These are phyloP conservation scores for Akanthomyces lecanii DNA, from an alignment of 2,329 filamentous ascomycete genomes.

Conservation along the genomic window DNA sequence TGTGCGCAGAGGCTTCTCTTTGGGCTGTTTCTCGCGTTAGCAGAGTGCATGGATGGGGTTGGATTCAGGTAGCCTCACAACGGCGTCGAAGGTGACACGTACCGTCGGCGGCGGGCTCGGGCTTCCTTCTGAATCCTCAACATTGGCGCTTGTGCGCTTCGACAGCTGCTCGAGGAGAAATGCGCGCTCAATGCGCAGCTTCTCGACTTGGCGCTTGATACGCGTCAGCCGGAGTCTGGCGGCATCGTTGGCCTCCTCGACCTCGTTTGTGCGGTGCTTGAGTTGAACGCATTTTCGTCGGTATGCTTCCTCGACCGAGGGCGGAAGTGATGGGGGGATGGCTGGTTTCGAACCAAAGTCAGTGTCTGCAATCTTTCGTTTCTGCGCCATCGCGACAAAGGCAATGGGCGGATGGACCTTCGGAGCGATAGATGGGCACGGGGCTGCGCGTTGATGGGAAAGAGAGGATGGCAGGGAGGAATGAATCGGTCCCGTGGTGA, in stretches of 20 bases:
- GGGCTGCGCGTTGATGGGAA: not conserved
- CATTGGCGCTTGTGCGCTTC: slow-evolving; percentile 68
- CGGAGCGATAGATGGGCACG: not conserved
- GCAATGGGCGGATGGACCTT: not conserved
- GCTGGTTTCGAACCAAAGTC: slow-evolving; percentile 35
- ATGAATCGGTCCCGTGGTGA: not conserved
- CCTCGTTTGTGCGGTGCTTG: slow-evolving; percentile 84
- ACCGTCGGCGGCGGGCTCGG: slow-evolving; percentile 76
- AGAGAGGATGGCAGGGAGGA: slow-evolving; percentile 14
- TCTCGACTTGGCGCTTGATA: slow-evolving; percentile 80
- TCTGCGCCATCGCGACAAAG: slow-evolving; percentile 30
- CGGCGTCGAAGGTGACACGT: slow-evolving; percentile 31
- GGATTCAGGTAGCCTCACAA: not conserved
- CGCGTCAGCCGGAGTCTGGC: slow-evolving; percentile 74
- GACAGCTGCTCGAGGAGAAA: slow-evolving; percentile 69
- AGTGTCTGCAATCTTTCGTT: slow-evolving; percentile 35
- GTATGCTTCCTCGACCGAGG: slow-evolving; percentile 93
- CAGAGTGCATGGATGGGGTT: slow-evolving; percentile 14
- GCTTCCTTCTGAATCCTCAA: slow-evolving; percentile 74
- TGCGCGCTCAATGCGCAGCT: slow-evolving; percentile 82
- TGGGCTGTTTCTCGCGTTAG: slow-evolving; percentile 48
- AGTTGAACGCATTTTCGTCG: slow-evolving; percentile 94
- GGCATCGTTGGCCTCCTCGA: slow-evolving; percentile 86
- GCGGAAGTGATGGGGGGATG: slow-evolving; percentile 63
- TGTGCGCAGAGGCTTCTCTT: slow-evolving; percentile 71